Conservation (phyloP, 163 green algal genomes). For the Picocystis sp. region DNA sequence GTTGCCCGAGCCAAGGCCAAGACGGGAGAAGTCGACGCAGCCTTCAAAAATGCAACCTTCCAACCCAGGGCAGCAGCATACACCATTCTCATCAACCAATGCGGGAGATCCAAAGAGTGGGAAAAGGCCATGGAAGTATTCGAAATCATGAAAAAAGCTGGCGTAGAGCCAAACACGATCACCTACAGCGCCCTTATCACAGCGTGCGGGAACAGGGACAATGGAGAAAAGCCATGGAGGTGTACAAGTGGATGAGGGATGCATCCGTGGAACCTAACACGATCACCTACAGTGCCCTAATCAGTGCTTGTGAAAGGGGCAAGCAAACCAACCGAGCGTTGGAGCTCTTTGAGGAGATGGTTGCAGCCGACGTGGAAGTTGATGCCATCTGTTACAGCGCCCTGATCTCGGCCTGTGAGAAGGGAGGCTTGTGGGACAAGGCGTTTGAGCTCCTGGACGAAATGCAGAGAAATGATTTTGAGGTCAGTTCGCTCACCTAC, state of each 20-base stretch:
- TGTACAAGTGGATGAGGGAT: constrained; percentile 11
- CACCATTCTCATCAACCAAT: constrained; percentile 15
- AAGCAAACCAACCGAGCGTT: constrained; percentile 51
- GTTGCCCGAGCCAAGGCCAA: too few relatives aligned
- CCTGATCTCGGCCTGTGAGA: constrained; percentile 15
- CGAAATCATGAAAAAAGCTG: constrained; percentile 17
- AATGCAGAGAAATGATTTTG: constrained; percentile 9
- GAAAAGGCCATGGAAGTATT: constrained; percentile 16
- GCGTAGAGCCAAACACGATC: constrained; percentile 12
- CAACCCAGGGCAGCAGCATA: constrained; percentile 1
- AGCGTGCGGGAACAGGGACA: constrained; percentile 10
- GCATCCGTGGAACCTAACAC: constrained; percentile 13
- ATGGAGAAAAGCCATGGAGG: constrained; percentile 16
- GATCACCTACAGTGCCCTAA: constrained; percentile 58
- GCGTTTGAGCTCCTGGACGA: constrained; percentile 14
- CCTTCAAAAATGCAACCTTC: too few relatives aligned
- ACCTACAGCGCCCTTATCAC: constrained; percentile 30
- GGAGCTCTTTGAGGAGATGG: constrained; percentile 70
- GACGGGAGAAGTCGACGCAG: too few relatives aligned
- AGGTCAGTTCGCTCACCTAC: constrained; percentile 8
- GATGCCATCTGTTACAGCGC: constrained; percentile 21
- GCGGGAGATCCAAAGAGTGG: constrained; percentile 15
- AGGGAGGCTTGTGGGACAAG: constrained; percentile 2
- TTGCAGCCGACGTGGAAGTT: constrained; percentile 15
- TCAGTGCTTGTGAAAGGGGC: constrained; percentile 57